Base-by-base conservation (phyloP, 1,284 basidiomycete species). In the Hemileia vastatrix region DNA sequence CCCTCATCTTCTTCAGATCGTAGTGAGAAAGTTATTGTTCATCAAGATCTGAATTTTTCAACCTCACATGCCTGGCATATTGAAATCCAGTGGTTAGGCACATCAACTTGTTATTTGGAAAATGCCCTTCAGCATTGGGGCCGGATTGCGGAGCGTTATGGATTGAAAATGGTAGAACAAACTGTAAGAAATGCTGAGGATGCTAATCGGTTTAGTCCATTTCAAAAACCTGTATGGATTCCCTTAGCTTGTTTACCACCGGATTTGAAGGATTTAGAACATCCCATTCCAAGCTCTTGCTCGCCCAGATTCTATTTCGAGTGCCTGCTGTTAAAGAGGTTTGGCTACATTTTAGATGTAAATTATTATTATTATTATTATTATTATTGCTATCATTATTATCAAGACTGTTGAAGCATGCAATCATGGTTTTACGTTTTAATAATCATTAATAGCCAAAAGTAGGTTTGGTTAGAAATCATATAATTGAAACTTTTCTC, bases 11-110 rank as follows among this genome's bases (percentile, higher is more conserved):
- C 49, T 36, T 56, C 54, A 66, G 86, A 90, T 72, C 85, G 91
- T 68, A 86, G 90, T 1, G 91, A 95, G 68, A 83, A 85, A 3
- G 87, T 90, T 23, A 81, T 92, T 43, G 80, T 94, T 31, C 91
- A 95, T 72, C 84, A 91, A 72, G 92, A 95, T 76, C 84, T 93
- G 63, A 87, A 92, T 56, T 91, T 95, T 76, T 94, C 94, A 72
- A 86, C 89, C 0, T 82, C 81, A 15, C 93, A 87, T 45, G 90
- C 89, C 61, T 93, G 93, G 78, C 91, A 95, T 77, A 90, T 95
- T 71, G 93, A 98, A 76, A 81, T 98, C 47, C 91, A 97, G 68
- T 98, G 95, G 94, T 86, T 97, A 23, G 92, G 91, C 6, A 90
- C 92, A 0, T 93, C 91, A 0, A 89, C 91, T n/a, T 84, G 89